Base-by-base conservation (phyloP, 768 basidiomycete species). In the Suillus tomentosus region DNA sequence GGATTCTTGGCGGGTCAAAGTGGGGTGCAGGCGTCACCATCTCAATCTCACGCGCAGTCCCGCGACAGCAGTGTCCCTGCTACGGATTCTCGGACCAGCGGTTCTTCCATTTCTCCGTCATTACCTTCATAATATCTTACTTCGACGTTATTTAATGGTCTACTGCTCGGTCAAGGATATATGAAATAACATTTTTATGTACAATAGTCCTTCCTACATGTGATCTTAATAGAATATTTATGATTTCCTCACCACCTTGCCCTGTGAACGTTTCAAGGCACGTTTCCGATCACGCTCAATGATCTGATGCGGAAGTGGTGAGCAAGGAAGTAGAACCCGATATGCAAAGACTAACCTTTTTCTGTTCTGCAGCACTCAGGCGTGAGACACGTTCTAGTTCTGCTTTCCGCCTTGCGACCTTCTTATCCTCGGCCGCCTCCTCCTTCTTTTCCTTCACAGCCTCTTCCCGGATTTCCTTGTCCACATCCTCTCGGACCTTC, bases 261-360 rank as follows among this genome's bases (percentile, higher is more conserved):
- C 85, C 70, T 92, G 91, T 45, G 84, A 79, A 74, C 92, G 93
- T 67, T 85, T 84, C 62, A 92, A 65, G 34, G 80, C 76, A 36
- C 89, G 88, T 74, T 91, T 93, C 65, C 87, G 89, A 70, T 92
- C 91, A 67, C 89, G 88, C 58, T 94, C 92, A 62, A 92, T 78
- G 66, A 82, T 74, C 88, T 90, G 63, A 47, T 68, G 54, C 69
- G 62, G 13, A 53, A 34, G 6, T 13, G n/a, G 42, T 45, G 54
- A 57, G 39, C 15, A 27, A 7, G n/a, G 31, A 53, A 31, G 3
- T 24, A 55, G 31, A 51, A 48, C 43, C 43, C 40, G 63, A 24
- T 36, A 62, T 55, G 19, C 64, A 22, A 39, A 31, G 13, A 66
- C 72, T 56, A 60, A 88, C 91, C 86, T 94, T 95, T 80, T 88